Base-by-base conservation (phyloP, 108 stramenopile genomes). In the Fragilariopsis cylindrus region DNA sequence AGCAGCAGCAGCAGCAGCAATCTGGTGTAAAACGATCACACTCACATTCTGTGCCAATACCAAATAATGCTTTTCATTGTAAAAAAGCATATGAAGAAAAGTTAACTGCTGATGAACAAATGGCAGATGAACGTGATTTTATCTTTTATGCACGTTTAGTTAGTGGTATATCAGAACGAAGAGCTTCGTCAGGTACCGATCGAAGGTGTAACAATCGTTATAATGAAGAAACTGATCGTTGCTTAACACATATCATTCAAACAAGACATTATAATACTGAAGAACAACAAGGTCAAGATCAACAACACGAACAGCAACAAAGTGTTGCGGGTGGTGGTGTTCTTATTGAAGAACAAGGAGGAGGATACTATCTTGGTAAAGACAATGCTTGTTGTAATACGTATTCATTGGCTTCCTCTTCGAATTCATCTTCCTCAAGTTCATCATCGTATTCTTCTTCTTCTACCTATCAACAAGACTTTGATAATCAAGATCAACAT, bases 71-170 rank as follows among this genome's bases (percentile, higher is more conserved):
- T 30, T 30, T 30, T 30, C 30, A 30, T 30, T 30, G 30, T 30
- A 30, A 30, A 30, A 30, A 30, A 30, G 30, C 30, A 30, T 30
- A 30, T 30, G 30, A 30, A 30, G 30, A 58, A 85, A 73, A 30
- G 2, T 30, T 30, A 30, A 30, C 30, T 30, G 30, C 30, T 30
- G 80, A 87, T 48, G 78, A 80, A 56, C 68, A 65, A 57, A 72
- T 73, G 39, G 87, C 84, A 8, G 87, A 88, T 41, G 67, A 75
- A 7, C 81, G 84, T 3, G 87, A 88, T 52, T 69, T 66, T 52
- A 48, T 74, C 30, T 80, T 88, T 57, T 88, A 72, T 60, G 16
- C 64, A 13, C 81, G 87, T 4, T 44, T 88, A 15, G 82, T 88
- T 3, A 45, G 73, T 7, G 84, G 87, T 1, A 88, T 88, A 39